These are phyloP conservation scores for Avena sativa DNA, from an alignment of 176 grass and related monocot species.

Conservation along the genomic window DNA sequence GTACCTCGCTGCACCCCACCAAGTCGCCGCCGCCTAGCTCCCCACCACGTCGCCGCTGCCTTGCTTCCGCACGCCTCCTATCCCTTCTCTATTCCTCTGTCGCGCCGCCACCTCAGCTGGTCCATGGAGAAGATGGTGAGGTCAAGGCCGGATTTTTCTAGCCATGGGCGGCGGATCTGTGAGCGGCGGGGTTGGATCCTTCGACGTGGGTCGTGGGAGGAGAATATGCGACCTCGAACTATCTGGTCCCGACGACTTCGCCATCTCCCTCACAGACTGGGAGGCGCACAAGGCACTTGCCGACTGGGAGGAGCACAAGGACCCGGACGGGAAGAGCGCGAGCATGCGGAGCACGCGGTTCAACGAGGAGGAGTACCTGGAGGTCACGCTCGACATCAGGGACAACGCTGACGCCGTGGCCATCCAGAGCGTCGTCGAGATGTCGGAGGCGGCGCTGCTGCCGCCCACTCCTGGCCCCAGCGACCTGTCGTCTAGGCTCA, in stretches of 20 bases:
- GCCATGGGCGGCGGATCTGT: no score
- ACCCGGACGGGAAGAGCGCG: conserved; percentile 40
- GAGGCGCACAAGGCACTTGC: conserved; percentile 57
- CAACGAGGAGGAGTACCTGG: conserved; percentile 76
- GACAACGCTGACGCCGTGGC: conserved; percentile 43
- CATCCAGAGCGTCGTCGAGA: conserved; percentile 48
- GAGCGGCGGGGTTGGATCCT: no score
- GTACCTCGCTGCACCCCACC: no score
- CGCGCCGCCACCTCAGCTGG: no score
- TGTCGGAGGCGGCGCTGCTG: conserved; percentile 51
- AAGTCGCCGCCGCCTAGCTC: no score
- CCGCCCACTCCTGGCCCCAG: neutral
- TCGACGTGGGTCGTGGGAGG: no score
- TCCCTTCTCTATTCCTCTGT: no score
- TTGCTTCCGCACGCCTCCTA: no score
- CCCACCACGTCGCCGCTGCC: no score
- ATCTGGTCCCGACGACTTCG: conserved; percentile 56
- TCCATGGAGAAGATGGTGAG: no score
- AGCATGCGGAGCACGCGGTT: conserved; percentile 68
- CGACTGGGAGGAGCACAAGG: neutral
- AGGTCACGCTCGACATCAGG: conserved; percentile 78
- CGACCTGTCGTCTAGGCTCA: conserved; percentile 65
- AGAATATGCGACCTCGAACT: no score
- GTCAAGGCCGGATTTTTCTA: no score
- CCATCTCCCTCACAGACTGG: conserved; percentile 63